Percentiles rank a stretch among this genome's conserved stretches.
Evolutionary conservation across 805 yeast genomes (phyloP).

Genomic region (Limtongia smithiae): DNA sequence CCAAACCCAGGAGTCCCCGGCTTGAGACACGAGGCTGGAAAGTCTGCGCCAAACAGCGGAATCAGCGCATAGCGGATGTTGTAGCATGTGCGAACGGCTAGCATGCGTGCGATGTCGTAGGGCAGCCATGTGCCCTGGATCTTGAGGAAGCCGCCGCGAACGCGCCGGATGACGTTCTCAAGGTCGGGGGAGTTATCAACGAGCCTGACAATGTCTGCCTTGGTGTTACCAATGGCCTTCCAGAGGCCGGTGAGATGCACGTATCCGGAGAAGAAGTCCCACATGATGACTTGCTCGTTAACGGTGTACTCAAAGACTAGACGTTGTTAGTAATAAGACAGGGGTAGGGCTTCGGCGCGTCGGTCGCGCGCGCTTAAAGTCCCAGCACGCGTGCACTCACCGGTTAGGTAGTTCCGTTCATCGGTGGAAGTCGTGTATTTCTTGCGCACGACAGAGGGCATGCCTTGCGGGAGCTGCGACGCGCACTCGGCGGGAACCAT

Average conservation of each 20-base stretch:
- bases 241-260: slow-evolving; percentile 86
- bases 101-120: slow-evolving; percentile 56
- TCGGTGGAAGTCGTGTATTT: slow-evolving; percentile 72
- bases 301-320: slow-evolving; percentile 70
- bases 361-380: too few relatives aligned
- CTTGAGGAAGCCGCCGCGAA: slow-evolving; percentile 85
- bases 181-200: slow-evolving; percentile 61
- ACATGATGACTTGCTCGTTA: slow-evolving; percentile 70
- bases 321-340: slow-evolving; percentile 34
- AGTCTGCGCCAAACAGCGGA: slow-evolving; percentile 73
- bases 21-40: slow-evolving; percentile 56
- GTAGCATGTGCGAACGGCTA: slow-evolving; percentile 74
- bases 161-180: slow-evolving; percentile 62
- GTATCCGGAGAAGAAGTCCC: slow-evolving; percentile 82
- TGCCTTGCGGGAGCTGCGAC: slow-evolving; percentile 15
- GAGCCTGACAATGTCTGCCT: slow-evolving; percentile 73
- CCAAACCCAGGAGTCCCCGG: slow-evolving; percentile 67
- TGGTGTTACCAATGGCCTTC: slow-evolving; percentile 67
- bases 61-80: slow-evolving; percentile 69
- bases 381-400: slow-evolving; percentile 10
- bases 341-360: neutral
- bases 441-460: slow-evolving; percentile 34
- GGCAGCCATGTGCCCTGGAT: slow-evolving; percentile 96
- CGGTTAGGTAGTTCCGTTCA: slow-evolving; percentile 44
- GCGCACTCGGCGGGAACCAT: slow-evolving; percentile 27